Percentiles rank a stretch among this genome's conserved stretches.
Conservation (phyloP, 805 yeast species). For the Zygoascus bituminiphila region DNA sequence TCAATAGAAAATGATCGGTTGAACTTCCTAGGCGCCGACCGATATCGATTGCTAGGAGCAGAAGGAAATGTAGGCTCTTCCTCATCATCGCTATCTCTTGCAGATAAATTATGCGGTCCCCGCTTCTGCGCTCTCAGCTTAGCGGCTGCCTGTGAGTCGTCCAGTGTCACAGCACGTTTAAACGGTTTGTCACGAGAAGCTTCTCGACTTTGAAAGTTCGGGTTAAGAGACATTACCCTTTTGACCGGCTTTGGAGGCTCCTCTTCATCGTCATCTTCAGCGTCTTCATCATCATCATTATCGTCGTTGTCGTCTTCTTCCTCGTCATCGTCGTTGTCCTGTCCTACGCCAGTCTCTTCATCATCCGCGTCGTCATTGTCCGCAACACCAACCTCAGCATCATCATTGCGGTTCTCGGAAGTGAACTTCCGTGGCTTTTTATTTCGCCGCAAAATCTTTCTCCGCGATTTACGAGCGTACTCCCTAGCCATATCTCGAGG, state of each 20-base stretch:
- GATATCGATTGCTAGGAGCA: neutral
- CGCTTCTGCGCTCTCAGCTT: neutral
- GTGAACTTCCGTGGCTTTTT: neutral
- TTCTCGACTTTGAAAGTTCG: neutral
- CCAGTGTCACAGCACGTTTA: neutral
- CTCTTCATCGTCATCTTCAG: constrained; percentile 4
- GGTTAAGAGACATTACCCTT: neutral
- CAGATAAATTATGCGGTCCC: neutral
- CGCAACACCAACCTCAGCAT: constrained; percentile 17
- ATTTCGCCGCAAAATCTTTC: neutral
- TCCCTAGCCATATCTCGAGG: constrained; percentile 60
- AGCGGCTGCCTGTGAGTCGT: neutral
- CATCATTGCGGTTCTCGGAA: constrained; percentile 9
- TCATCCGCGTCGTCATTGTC: constrained; percentile 3
- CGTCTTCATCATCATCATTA: constrained; percentile 1
- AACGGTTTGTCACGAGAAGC: neutral
- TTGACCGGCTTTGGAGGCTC: neutral
- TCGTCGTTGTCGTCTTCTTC: constrained; percentile 6
- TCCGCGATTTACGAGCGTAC: constrained; percentile 13
- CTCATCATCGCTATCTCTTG: neutral
- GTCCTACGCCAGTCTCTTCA: neutral
- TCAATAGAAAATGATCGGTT: neutral
- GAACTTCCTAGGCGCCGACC: neutral
- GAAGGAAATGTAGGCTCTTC: neutral
- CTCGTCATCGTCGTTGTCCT: neutral